A percentile compares a stretch with the other conserved stretches of the same genome.
Evolutionary conservation across 192 early-diverging fungal species (phyloP).

Genomic region (Coemansia sp.): DNA sequence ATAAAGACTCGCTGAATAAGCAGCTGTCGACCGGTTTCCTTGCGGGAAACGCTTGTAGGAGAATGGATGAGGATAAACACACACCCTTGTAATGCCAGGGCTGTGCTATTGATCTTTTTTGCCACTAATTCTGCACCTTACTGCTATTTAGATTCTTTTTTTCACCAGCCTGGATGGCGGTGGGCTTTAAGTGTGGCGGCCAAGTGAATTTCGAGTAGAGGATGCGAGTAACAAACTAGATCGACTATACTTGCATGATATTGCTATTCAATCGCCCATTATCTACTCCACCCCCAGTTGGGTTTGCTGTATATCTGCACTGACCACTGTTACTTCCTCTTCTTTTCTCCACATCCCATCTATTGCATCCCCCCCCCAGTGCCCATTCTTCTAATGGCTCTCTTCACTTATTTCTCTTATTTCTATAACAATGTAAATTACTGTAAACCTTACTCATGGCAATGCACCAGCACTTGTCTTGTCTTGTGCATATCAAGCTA

Average conservation of each 20-base stretch:
- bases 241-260: not conserved
- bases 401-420: constrained; percentile 13
- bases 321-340: constrained; percentile 9
- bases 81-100: not conserved
- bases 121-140: not conserved
- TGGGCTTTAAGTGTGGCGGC: not conserved
- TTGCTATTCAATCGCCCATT: not conserved
- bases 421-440: constrained; percentile 23
- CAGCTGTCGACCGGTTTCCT: not conserved
- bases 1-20: constrained; percentile 25
- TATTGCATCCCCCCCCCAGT: constrained; percentile 14
- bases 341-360: not conserved
- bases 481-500: not conserved
- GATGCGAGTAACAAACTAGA: not conserved
- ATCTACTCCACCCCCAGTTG: not conserved
- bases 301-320: not conserved
- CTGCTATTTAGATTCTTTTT: not conserved
- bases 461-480: not conserved
- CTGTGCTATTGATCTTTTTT: not conserved
- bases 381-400: constrained; percentile 1
- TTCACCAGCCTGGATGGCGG: not conserved
- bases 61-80: constrained; percentile 3
- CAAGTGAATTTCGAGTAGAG: not conserved
- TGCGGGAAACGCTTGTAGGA: not conserved
- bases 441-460: constrained; percentile 1